Evolutionary conservation across 2,329 filamentous ascomycete species (phyloP).

Genomic region (Ophiostoma tasmaniense): DNA sequence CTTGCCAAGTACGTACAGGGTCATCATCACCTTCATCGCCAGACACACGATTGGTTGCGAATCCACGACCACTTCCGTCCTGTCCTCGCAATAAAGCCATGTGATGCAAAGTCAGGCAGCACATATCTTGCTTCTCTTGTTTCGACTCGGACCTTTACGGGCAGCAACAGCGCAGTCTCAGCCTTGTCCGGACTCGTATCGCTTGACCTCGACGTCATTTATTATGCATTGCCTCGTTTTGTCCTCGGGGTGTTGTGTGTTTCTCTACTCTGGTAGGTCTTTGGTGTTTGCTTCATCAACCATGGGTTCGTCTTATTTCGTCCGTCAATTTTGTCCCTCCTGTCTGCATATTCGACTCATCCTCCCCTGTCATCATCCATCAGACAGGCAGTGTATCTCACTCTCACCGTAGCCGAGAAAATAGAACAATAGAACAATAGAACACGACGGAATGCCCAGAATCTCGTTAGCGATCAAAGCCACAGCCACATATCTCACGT

Average conservation of each 20-base stretch:
- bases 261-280: neutral
- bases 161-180: neutral
- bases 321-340: no score
- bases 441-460: neutral
- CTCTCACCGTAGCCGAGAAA: neutral
- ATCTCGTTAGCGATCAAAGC: neutral
- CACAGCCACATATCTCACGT: slow-evolving; percentile 1
- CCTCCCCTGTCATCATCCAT: neutral
- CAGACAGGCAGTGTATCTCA: neutral
- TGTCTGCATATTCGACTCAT: neutral
- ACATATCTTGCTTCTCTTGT: neutral
- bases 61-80: neutral
- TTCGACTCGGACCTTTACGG: neutral
- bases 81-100: neutral
- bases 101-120: neutral
- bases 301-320: neutral
- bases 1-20: neutral
- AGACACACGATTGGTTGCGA: neutral
- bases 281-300: neutral
- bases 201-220: neutral
- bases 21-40: neutral
- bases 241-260: neutral
- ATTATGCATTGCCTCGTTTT: neutral
- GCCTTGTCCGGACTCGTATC: neutral
- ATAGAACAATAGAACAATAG: slow-evolving; percentile 3